These are phyloP conservation scores for Leccinum pallidistipes DNA, from an alignment of 1,284 basidiomycete genomes.

Conservation along the genomic window DNA sequence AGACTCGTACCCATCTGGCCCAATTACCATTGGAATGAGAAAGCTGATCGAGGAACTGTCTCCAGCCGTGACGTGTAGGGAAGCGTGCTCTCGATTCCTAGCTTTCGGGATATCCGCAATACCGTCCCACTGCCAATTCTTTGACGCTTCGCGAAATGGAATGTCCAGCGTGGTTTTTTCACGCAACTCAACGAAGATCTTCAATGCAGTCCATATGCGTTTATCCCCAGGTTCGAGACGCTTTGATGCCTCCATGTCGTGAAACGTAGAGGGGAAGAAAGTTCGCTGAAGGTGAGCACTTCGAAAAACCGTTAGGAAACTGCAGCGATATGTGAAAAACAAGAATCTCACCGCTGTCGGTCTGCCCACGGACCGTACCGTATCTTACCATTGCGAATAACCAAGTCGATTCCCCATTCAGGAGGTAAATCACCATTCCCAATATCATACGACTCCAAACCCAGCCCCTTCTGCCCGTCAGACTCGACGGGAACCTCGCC, in stretches of 20 bases:
- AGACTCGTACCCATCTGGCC: constrained; percentile 73
- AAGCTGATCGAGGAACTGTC: constrained; percentile 84
- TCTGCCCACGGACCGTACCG: constrained; percentile 96
- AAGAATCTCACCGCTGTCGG: constrained; percentile 67
- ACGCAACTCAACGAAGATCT: constrained; percentile 77
- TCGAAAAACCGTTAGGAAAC: constrained; percentile 9
- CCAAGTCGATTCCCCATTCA: constrained; percentile 90
- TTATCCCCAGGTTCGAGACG: constrained; percentile 72
- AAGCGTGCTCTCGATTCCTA: constrained; percentile 63
- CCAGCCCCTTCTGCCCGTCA: constrained; percentile 37
- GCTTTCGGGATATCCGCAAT: constrained; percentile 47
- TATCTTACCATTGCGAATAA: constrained; percentile 69
- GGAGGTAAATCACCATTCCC: constrained; percentile 88
- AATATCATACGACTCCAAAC: constrained; percentile 59
- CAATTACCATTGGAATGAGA: constrained; percentile 77
- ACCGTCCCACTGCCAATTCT: constrained; percentile 89
- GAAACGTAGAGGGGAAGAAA: constrained; percentile 82
- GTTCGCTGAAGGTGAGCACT: constrained; percentile 76
- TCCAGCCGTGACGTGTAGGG: constrained; percentile 73
- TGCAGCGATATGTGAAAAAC: not conserved
- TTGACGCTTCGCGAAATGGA: constrained; percentile 86
- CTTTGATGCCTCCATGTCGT: constrained; percentile 56
- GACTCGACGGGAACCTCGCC: constrained; percentile 56
- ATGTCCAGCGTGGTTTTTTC: constrained; percentile 76
- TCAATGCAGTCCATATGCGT: constrained; percentile 78